Percentiles rank a stretch among this genome's conserved stretches.
These are phyloP conservation scores for Suillus subaureus DNA, from an alignment of 768 basidiomycete genomes.

Conservation along the genomic window DNA sequence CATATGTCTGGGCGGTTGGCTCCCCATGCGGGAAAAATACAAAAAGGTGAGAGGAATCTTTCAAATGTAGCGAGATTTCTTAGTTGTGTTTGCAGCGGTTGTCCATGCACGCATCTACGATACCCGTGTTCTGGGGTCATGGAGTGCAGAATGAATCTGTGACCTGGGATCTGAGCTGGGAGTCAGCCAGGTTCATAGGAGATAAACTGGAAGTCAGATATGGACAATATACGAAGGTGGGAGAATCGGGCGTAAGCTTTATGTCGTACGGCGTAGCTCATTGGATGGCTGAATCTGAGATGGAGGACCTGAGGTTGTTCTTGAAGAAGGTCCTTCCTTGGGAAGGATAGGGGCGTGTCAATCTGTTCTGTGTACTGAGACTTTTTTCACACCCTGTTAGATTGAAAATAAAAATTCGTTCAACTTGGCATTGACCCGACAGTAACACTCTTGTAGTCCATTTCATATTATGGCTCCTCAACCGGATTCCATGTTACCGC, in stretches of 20 bases:
- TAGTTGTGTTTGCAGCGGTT: slow-evolving; percentile 47
- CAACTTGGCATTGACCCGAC: background rate
- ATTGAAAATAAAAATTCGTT: background rate
- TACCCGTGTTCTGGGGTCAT: slow-evolving; percentile 85
- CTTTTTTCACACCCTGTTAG: background rate
- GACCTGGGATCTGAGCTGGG: slow-evolving; percentile 48
- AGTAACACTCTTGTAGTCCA: background rate
- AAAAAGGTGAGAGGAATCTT: slow-evolving; percentile 48
- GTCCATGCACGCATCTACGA: slow-evolving; percentile 54
- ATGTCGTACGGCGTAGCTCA: slow-evolving; percentile 71
- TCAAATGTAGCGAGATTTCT: background rate
- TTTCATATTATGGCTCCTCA: slow-evolving; percentile 30
- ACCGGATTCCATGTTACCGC: slow-evolving; percentile 86
- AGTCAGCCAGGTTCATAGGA: slow-evolving; percentile 58
- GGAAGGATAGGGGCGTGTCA: background rate
- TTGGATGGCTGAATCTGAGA: slow-evolving; percentile 58
- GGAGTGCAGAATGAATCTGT: slow-evolving; percentile 75
- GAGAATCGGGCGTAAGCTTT: slow-evolving; percentile 54
- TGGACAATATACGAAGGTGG: slow-evolving; percentile 5
- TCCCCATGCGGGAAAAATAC: slow-evolving; percentile 65
- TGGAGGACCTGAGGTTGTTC: slow-evolving; percentile 68
- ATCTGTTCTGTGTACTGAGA: background rate
- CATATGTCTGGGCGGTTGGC: slow-evolving; percentile 71
- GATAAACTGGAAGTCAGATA: slow-evolving; percentile 46
- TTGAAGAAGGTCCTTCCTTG: slow-evolving; percentile 58